Evolutionary conservation across 306 rosid species (phyloP).

Genomic region (Medicago ruthenica): DNA sequence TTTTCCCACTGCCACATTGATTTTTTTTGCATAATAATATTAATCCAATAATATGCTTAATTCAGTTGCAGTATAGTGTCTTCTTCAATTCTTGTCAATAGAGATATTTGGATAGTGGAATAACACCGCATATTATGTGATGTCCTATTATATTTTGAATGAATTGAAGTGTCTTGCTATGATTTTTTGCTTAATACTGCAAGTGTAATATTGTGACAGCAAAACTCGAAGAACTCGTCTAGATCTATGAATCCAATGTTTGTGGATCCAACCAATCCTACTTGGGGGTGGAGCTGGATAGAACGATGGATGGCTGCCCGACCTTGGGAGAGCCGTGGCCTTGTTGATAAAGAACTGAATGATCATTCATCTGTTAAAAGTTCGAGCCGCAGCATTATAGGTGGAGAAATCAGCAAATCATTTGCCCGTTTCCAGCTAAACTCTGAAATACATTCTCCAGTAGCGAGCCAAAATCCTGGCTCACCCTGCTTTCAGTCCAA

Average conservation of each 20-base stretch:
- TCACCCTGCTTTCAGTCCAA: constrained; percentile 62
- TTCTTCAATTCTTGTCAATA: constrained; percentile 34
- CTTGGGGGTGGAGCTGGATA: constrained; percentile 99
- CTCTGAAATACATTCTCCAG: constrained; percentile 78
- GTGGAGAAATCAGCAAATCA: constrained; percentile 91
- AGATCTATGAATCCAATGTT: constrained; percentile 83
- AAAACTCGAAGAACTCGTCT: constrained; percentile 77
- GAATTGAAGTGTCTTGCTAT: constrained; percentile 8
- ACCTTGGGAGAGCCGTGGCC: constrained; percentile 68
- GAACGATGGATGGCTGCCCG: constrained; percentile 97
- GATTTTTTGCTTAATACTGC: constrained; percentile 18
- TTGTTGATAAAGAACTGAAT: constrained; percentile 62
- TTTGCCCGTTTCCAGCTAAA: constrained; percentile 89
- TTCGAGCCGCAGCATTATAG: constrained; percentile 54
- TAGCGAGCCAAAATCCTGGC: constrained; percentile 68
- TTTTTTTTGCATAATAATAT: too few relatives aligned
- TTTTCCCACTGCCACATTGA: constrained; percentile 12
- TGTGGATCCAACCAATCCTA: constrained; percentile 94
- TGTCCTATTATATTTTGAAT: constrained; percentile 21
- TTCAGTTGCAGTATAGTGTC: constrained; percentile 4
- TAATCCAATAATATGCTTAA: constrained; percentile 12
- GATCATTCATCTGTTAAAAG: constrained; percentile 72
- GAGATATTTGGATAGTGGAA: constrained; percentile 20
- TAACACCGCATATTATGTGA: background rate
- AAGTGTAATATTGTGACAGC: constrained; percentile 54